Evolutionary conservation across 495 filamentous ascomycete genomes (phyloP), one percentile per base, ranked within the genome.

Genomic region (Penicillium macrosclerotiorum): DNA sequence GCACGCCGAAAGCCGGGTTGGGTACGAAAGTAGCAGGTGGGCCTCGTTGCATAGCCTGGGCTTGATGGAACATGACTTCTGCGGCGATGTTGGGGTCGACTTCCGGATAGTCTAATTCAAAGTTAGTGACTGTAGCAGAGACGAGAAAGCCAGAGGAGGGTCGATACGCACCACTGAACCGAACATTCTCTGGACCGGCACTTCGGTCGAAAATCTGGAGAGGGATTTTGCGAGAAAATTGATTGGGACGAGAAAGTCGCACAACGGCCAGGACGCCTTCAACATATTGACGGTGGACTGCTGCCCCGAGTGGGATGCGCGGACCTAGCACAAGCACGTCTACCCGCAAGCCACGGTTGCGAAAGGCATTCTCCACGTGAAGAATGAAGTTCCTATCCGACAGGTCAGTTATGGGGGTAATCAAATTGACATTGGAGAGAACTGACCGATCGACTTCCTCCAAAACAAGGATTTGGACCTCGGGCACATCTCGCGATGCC

Each of bases 191-290:
- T 29, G 69, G 72, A 19, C 85, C 88, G 9, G 68, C 75, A 31
- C 81, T 84, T 13, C 92, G 84, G 66, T 91, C 86, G 57, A 96
- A 96, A 14, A 95, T 77, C 56, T 90, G 87, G 19, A 97, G 65
- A 2, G 84, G 76, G 40, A 96, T 84, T 51, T 82, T 86, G 36
- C 83, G 81, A 2, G 74, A 79, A 23, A 73, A 69, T 52, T 95
- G 86, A 20, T 86, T 79, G 32, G 71, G 65, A 5, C 76, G 71
- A 27, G 84, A 82, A 12, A 98, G 79, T 44, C 87, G 83, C 12
- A 85, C 81, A 16, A 96, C 85, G 17, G 86, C 93, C 33, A 84
- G 81, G 11, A 98, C 93, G 16, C 93, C 91, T 65, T 96, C 92
- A 20, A 89, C 60, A 30, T 93, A 86, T 62, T 95, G 90, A 42